Conservation (phyloP, 257 asterid genomes). For the Primulina huaijiensis region DNA sequence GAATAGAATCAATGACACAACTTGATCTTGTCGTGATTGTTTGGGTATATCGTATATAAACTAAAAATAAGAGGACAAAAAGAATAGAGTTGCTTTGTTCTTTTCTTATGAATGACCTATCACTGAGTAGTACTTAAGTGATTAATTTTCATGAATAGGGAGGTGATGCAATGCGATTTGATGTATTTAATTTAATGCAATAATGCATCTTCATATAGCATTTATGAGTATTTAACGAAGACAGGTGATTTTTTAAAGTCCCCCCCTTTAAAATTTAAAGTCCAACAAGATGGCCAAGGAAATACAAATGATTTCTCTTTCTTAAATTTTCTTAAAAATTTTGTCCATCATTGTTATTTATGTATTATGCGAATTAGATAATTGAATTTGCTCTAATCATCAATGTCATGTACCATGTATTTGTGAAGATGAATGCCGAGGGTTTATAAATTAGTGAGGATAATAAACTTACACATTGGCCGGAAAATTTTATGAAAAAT, state of each 20-base stretch:
- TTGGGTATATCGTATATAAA: not conserved
- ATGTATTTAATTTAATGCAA: no score
- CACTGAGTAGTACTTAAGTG: not conserved
- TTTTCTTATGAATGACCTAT: not conserved
- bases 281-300: not conserved
- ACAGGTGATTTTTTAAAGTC: no score
- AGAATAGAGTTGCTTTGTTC: not conserved
- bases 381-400: not conserved
- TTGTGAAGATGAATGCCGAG: not conserved
- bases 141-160: not conserved
- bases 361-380: no score
- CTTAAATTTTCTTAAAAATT: no score
- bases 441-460: not conserved
- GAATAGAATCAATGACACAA: not conserved
- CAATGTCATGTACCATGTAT: not conserved
- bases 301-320: not conserved
- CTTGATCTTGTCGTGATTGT: not conserved
- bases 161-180: not conserved
- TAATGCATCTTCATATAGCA: no score
- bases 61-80: not conserved
- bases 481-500: no score
- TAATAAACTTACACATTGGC: not conserved
- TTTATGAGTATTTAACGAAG: not conserved
- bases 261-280: not conserved
- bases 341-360: not conserved